Evolutionary conservation across 805 yeast species (phyloP), one percentile per base, ranked within the genome.

Genomic region (Kregervanrija pseudodelftensis): DNA sequence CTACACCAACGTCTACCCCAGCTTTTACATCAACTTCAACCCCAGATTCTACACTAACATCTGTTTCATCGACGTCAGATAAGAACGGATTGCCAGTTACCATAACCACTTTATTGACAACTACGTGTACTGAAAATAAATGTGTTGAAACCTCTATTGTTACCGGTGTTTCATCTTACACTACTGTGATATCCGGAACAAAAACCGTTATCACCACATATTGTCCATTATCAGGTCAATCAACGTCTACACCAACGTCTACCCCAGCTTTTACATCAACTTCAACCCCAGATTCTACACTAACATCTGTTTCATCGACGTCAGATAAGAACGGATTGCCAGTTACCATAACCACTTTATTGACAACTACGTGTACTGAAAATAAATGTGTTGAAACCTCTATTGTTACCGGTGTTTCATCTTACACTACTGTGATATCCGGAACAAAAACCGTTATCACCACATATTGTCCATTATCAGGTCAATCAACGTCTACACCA

Each of bases 191-290:
- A 22, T 49, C 59, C 41, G 71, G 65, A 12, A 50, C 49, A 8
- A 56, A 49, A 39, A 64, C 69, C 17, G 56, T 61, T 31, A 62
- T 60, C 56, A 64, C 72, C 37, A 62, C 71, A 17, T 66, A 57
- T 57, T 60, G 65, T 48, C 66, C 68, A 44, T 40, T 49, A 30
- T 33, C 53, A 4, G 10, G n/a, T n/a, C n/a, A n/a, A n/a, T n/a
- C n/a, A n/a, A n/a, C n/a, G n/a, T n/a, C n/a, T n/a, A n/a, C n/a
- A n/a, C n/a, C n/a, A n/a, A n/a, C n/a, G n/a, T n/a, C n/a, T n/a
- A n/a, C n/a, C n/a, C n/a, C n/a, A n/a, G n/a, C n/a, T n/a, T n/a
- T n/a, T n/a, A n/a, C n/a, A n/a, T n/a, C n/a, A n/a, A n/a, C n/a
- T n/a, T n/a, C n/a, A n/a, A n/a, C n/a, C n/a, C n/a, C n/a, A 12